These are phyloP conservation scores for Simmondsia chinensis DNA, from an alignment of 148 eudicot species.

Conservation along the genomic window DNA sequence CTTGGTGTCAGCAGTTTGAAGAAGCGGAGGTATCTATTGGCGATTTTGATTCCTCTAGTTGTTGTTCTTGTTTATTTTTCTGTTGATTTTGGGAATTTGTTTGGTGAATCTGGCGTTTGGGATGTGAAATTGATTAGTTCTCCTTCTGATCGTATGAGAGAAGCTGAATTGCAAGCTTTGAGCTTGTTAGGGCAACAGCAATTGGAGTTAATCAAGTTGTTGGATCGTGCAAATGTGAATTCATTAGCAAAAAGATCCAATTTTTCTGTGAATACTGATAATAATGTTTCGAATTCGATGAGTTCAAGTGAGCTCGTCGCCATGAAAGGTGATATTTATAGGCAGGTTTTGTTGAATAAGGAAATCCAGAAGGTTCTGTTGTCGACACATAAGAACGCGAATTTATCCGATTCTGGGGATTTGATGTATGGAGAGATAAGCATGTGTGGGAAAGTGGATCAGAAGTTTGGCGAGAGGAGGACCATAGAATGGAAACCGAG, in stretches of 20 bases:
- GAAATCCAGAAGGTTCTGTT: constrained; percentile 64
- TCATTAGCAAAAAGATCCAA: constrained; percentile 9
- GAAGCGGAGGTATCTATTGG: constrained; percentile 47
- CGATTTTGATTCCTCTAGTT: constrained; percentile 37
- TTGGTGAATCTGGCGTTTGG: constrained; percentile 18
- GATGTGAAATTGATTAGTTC: constrained; percentile 9
- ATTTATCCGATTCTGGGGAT: constrained; percentile 29
- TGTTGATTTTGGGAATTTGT: constrained; percentile 33
- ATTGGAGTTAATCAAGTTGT: constrained; percentile 42
- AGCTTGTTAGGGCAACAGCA: constrained; percentile 54
- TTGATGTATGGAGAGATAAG: constrained; percentile 18
- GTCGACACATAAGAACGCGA: constrained; percentile 46
- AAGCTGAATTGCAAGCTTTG: constrained; percentile 51
- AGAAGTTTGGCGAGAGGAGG: constrained; percentile 39
- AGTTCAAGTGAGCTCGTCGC: constrained; percentile 23
- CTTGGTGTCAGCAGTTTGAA: constrained; percentile 5
- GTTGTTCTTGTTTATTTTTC: constrained; percentile 43
- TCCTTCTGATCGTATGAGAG: constrained; percentile 49
- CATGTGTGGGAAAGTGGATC: constrained; percentile 56
- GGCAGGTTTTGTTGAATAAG: constrained; percentile 57
- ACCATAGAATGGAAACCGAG: constrained; percentile 86
- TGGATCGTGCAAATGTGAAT: constrained; percentile 29
- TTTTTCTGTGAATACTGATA: constrained; percentile 5
- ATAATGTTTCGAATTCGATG: constrained; percentile 13
- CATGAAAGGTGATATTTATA: constrained; percentile 33